Evolutionary conservation across 2,329 filamentous ascomycete genomes (phyloP).

Genomic region (Fusarium sterilihyphosum): DNA sequence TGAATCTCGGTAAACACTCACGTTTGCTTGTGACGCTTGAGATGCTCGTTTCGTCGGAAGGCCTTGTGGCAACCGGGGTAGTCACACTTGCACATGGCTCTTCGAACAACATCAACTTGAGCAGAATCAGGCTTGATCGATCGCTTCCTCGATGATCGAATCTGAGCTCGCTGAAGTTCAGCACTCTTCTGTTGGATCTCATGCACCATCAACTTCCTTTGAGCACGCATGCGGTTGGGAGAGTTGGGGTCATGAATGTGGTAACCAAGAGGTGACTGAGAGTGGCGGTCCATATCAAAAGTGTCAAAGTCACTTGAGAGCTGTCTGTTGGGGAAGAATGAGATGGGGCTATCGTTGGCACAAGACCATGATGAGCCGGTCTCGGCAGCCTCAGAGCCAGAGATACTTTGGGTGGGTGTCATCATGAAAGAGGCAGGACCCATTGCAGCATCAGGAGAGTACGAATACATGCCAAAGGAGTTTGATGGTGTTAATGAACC

Average conservation of each 20-base stretch:
- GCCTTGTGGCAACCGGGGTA: conserved; percentile 59
- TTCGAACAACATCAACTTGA: conserved; percentile 50
- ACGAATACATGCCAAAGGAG: conserved; percentile 12
- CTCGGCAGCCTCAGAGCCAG: conserved; percentile 52
- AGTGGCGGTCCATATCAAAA: conserved; percentile 51
- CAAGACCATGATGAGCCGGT: conserved; percentile 52
- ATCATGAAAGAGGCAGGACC: conserved; percentile 51
- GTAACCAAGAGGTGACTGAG: conserved; percentile 48
- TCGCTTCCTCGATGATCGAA: conserved; percentile 46
- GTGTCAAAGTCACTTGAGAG: conserved; percentile 46
- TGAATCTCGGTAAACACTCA: conserved; percentile 46
- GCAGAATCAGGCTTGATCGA: conserved; percentile 43
- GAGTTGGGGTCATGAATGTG: conserved; percentile 48
- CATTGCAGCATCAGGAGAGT: conserved; percentile 49
- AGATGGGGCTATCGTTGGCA: conserved; percentile 54
- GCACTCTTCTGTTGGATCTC: conserved; percentile 56
- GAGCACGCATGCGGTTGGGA: conserved; percentile 48
- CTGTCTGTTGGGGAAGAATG: conserved; percentile 51
- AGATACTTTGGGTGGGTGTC: conserved; percentile 53
- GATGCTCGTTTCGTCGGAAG: conserved; percentile 64
- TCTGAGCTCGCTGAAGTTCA: conserved; percentile 56
- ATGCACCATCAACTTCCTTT: conserved; percentile 54
- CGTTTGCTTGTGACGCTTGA: conserved; percentile 65
- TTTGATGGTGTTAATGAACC: conserved; percentile 52
- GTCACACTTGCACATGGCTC: conserved; percentile 57